Percentiles rank a stretch among this genome's conserved stretches.
Conservation (phyloP, 352 stramenopile species). For the Phytopythium delawarense region DNA sequence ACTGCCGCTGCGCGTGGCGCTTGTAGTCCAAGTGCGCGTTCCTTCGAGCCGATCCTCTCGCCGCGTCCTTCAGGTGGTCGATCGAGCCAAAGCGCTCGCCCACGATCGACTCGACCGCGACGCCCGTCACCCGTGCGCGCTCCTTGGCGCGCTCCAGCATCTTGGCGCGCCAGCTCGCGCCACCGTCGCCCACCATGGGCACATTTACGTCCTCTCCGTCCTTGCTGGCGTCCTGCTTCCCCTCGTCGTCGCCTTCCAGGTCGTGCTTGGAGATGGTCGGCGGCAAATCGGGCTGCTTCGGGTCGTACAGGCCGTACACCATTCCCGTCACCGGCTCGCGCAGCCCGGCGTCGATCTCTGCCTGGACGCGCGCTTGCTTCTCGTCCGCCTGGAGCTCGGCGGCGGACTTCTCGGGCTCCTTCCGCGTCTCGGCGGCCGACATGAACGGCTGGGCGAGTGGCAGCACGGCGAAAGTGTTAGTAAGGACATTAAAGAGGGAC, state of each 20-base stretch:
- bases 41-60: slow-evolving; percentile 36
- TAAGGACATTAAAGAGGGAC: not conserved
- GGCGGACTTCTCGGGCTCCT: slow-evolving; percentile 31
- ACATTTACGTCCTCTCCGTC: slow-evolving; percentile 12
- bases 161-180: slow-evolving; percentile 79
- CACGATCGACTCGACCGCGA: slow-evolving; percentile 58
- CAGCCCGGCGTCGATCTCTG: slow-evolving; percentile 70
- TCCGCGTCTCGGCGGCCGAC: slow-evolving; percentile 12
- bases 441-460: slow-evolving; percentile 41
- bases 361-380: slow-evolving; percentile 57
- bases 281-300: slow-evolving; percentile 57
- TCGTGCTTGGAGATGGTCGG: slow-evolving; percentile 24
- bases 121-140: slow-evolving; percentile 44
- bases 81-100: slow-evolving; percentile 55
- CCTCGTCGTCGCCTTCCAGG: not conserved
- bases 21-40: slow-evolving; percentile 75
- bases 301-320: slow-evolving; percentile 78
- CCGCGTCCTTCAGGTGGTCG: slow-evolving; percentile 43
- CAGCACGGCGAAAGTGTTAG: not conserved
- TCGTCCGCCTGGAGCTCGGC: slow-evolving; percentile 37
- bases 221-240: slow-evolving; percentile 1
- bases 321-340: slow-evolving; percentile 75
- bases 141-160: slow-evolving; percentile 77
- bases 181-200: slow-evolving; percentile 60
- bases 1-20: slow-evolving; percentile 23